A percentile compares a stretch with the other conserved stretches of the same genome.
Conservation (phyloP, 2,329 filamentous ascomycete species). For the Ambrosiella xylebori region DNA sequence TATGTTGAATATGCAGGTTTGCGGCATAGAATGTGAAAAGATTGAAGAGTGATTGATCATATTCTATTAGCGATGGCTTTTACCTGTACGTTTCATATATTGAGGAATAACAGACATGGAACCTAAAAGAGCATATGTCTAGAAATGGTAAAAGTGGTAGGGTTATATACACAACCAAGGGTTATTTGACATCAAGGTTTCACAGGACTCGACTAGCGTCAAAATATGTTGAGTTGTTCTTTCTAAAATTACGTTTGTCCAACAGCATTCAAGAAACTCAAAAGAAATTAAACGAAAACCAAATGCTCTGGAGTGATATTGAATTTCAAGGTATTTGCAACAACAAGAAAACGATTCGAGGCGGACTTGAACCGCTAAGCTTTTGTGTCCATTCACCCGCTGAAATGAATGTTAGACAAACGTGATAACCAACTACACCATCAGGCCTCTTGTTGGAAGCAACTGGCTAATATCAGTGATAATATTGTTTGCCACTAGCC, state of each 20-base stretch:
- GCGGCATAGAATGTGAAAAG: not conserved
- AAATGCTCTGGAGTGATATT: not conserved
- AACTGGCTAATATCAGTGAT: not conserved
- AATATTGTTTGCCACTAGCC: too few relatives aligned
- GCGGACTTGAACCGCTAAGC: not conserved
- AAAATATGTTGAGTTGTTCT: not conserved
- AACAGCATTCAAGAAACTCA: not conserved
- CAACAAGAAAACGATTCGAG: not conserved
- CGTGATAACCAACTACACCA: not conserved
- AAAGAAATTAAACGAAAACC: not conserved
- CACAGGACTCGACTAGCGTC: conserved; percentile 1
- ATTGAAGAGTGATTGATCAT: not conserved
- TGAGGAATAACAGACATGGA: not conserved
- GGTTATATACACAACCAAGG: not conserved
- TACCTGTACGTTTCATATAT: not conserved
- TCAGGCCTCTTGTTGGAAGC: not conserved
- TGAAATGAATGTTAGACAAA: not conserved
- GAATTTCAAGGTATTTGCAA: not conserved
- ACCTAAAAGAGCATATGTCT: not conserved
- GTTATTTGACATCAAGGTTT: not conserved
- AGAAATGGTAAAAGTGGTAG: not conserved
- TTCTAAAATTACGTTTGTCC: not conserved
- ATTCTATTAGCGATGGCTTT: not conserved
- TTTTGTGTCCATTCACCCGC: not conserved
- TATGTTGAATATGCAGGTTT: not conserved